Conservation (phyloP, 441 rosid genomes). For the Hura crepitans region DNA sequence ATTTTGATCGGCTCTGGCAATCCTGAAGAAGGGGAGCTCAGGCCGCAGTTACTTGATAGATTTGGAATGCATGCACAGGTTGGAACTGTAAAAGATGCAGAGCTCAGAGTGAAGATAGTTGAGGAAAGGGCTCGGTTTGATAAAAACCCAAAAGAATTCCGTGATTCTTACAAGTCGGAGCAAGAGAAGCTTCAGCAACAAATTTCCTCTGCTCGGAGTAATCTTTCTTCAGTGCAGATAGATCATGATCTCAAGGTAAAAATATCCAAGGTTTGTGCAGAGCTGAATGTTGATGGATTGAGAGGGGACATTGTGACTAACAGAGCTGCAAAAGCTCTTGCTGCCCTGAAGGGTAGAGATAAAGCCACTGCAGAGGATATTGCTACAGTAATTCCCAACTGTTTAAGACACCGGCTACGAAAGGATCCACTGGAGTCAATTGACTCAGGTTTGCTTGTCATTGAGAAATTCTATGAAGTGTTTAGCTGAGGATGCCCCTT, state of each 20-base stretch:
- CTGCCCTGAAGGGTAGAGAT: slow-evolving; percentile 77
- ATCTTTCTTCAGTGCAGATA: slow-evolving; percentile 64
- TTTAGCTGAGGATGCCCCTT: slow-evolving; percentile 40
- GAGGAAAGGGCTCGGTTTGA: slow-evolving; percentile 89
- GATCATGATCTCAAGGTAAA: slow-evolving; percentile 79
- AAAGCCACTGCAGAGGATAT: slow-evolving; percentile 72
- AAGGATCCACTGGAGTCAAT: slow-evolving; percentile 94
- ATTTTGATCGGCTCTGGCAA: slow-evolving; percentile 95
- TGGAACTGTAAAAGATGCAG: slow-evolving; percentile 87
- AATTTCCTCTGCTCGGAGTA: slow-evolving; percentile 58
- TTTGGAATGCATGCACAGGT: slow-evolving; percentile 99
- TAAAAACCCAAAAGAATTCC: slow-evolving; percentile 74
- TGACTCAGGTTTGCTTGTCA: slow-evolving; percentile 78
- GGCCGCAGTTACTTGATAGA: slow-evolving; percentile 93
- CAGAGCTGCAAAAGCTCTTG: slow-evolving; percentile 93
- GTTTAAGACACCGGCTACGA: slow-evolving; percentile 90
- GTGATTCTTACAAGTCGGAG: slow-evolving; percentile 62
- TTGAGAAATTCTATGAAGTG: slow-evolving; percentile 86
- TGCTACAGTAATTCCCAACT: slow-evolving; percentile 87
- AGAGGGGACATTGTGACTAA: slow-evolving; percentile 91
- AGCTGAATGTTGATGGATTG: slow-evolving; percentile 84
- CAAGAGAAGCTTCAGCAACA: slow-evolving; percentile 79
- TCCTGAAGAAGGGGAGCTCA: slow-evolving; percentile 94
- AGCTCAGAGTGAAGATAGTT: slow-evolving; percentile 87
- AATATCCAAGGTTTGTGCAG: slow-evolving; percentile 87